Conservation (phyloP, 768 basidiomycete species). For the Gloeostereum incarnatum region DNA sequence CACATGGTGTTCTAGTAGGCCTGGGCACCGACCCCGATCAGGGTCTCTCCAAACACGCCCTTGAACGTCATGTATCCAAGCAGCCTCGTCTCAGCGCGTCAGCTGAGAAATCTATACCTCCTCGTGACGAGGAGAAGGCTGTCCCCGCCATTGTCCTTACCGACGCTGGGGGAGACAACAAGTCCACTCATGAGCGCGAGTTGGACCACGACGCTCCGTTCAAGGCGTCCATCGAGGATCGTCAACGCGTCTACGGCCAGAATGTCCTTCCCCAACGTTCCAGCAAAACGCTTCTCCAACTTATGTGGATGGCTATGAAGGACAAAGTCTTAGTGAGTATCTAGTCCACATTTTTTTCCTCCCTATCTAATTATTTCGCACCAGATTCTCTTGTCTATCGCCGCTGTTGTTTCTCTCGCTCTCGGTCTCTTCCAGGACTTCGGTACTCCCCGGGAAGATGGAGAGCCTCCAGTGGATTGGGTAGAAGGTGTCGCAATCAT, state of each 20-base stretch:
- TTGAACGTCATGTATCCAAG: conserved; percentile 1
- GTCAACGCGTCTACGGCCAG: conserved; percentile 61
- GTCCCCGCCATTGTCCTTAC: conserved; percentile 27
- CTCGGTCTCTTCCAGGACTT: conserved; percentile 94
- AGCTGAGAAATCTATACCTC: conserved; percentile 16
- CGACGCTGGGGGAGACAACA: conserved; percentile 22
- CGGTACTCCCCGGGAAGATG: conserved; percentile 50
- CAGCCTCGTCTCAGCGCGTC: conserved; percentile 13
- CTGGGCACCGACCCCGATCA: conserved; percentile 56
- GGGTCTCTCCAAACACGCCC: conserved; percentile 24
- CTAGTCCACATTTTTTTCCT: conserved; percentile 8
- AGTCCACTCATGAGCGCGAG: background rate
- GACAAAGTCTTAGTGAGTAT: conserved; percentile 86
- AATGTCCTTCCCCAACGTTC: conserved; percentile 68
- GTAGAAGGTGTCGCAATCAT: conserved; percentile 89
- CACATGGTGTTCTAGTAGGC: conserved; percentile 52
- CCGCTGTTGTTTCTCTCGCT: conserved; percentile 88
- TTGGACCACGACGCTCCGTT: conserved; percentile 15
- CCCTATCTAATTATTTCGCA: conserved; percentile 2
- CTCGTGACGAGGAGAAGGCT: conserved; percentile 5
- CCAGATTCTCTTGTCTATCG: conserved; percentile 83
- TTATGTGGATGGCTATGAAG: conserved; percentile 84
- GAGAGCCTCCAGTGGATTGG: conserved; percentile 86
- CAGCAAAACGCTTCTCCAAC: conserved; percentile 56
- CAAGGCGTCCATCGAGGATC: conserved; percentile 44